Evolutionary conservation across 1,139 yeast species (phyloP).

Genomic region (Suhomyces wounanorum): DNA sequence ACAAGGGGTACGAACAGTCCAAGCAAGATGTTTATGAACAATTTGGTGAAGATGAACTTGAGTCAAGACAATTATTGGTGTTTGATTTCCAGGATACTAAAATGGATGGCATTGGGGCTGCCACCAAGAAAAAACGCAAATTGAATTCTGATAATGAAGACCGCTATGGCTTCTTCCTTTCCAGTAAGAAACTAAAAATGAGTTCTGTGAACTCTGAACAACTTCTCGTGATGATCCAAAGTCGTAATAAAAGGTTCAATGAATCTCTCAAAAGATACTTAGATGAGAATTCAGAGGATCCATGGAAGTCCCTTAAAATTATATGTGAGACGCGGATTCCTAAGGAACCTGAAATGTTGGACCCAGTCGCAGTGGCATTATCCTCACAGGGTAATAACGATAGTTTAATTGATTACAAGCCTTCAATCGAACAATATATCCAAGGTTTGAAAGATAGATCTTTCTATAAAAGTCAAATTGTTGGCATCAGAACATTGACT

Average conservation of each 20-base stretch:
- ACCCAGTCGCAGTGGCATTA: slow-evolving; percentile 33
- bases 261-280: not conserved
- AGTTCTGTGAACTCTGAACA: slow-evolving; percentile 30
- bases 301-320: not conserved
- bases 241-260: slow-evolving; percentile 58
- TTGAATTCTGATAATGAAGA: slow-evolving; percentile 12
- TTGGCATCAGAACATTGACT: slow-evolving; percentile 33
- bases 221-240: slow-evolving; percentile 58
- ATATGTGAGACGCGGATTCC: slow-evolving; percentile 42
- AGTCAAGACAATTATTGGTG: slow-evolving; percentile 54
- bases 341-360: slow-evolving; percentile 30
- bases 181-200: slow-evolving; percentile 23
- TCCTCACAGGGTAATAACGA: slow-evolving; percentile 19
- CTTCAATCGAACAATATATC: slow-evolving; percentile 40
- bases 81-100: slow-evolving; percentile 80
- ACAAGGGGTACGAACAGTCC: slow-evolving; percentile 48
- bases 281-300: not conserved
- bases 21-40: slow-evolving; percentile 33
- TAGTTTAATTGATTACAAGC: slow-evolving; percentile 16
- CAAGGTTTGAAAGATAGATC: slow-evolving; percentile 44
- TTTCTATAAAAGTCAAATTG: slow-evolving; percentile 64
- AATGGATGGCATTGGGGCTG: slow-evolving; percentile 40
- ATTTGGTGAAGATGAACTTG: slow-evolving; percentile 14
- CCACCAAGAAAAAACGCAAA: slow-evolving; percentile 24
- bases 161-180: slow-evolving; percentile 26